Percentiles rank a stretch among this genome's conserved stretches.
Evolutionary conservation across 352 stramenopile genomes (phyloP).

Genomic region (Lagenidium sp.): DNA sequence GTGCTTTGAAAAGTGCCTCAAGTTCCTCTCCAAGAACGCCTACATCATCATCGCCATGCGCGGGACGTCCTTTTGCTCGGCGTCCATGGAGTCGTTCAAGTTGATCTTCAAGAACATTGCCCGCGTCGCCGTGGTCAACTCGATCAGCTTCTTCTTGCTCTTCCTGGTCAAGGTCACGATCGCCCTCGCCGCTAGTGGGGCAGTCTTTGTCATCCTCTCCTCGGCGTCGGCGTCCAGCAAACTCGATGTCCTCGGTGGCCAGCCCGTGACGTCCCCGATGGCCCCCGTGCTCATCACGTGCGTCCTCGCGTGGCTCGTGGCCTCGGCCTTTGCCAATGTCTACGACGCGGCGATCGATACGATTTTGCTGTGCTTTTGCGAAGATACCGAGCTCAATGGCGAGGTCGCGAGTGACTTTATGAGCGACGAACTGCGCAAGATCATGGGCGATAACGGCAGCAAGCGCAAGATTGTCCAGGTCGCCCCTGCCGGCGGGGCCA

Average conservation of each 20-base stretch:
- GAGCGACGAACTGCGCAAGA: conserved; percentile 55
- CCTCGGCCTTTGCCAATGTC: conserved; percentile 88
- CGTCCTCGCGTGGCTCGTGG: conserved; percentile 86
- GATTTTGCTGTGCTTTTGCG: conserved; percentile 95
- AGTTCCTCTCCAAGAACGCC: conserved; percentile 96
- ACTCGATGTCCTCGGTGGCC: conserved; percentile 51
- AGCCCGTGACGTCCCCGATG: conserved; percentile 79
- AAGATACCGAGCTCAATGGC: conserved; percentile 75
- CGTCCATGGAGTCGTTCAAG: conserved; percentile 89
- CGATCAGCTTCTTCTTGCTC: conserved; percentile 91
- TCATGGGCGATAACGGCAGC: conserved; percentile 32
- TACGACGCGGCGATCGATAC: conserved; percentile 94
- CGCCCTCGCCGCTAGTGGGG: conserved; percentile 26
- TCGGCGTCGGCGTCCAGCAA: conserved; percentile 19
- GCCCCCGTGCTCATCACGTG: conserved; percentile 84
- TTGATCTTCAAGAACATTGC: conserved; percentile 93
- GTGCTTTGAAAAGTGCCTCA: conserved; percentile 94
- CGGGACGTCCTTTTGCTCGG: conserved; percentile 74
- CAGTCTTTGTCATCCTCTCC: conserved; percentile 42
- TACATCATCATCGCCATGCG: conserved; percentile 88
- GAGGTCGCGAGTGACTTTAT: conserved; percentile 65
- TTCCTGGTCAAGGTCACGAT: conserved; percentile 91
- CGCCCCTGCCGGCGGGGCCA: background rate
- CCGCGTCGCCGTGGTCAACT: conserved; percentile 81
- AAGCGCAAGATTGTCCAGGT: conserved; percentile 41